Percentiles rank a stretch among this genome's conserved stretches.
Evolutionary conservation across 2,329 filamentous ascomycete genomes (phyloP).

Genomic region (Aureobasidium pullulans): DNA sequence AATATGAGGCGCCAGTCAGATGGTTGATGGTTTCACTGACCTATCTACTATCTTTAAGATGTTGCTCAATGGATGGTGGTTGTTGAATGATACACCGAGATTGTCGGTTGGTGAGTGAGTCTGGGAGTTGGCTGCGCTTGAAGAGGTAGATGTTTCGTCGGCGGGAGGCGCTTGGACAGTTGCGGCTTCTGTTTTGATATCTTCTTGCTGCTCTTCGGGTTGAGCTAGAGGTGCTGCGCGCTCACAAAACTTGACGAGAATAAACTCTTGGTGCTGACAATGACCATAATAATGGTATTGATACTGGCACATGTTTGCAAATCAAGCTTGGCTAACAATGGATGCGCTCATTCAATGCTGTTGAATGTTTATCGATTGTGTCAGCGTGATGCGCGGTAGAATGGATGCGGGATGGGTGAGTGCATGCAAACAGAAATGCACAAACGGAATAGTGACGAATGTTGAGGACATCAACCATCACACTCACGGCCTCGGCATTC

Average conservation of each 20-base stretch:
- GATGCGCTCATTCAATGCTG: not conserved
- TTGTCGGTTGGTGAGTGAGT: too few relatives aligned
- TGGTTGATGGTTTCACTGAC: not conserved
- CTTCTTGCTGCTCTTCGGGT: not conserved
- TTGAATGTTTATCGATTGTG: not conserved
- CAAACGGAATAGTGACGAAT: not conserved
- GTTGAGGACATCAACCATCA: not conserved
- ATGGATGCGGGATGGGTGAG: not conserved
- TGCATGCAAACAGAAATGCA: not conserved
- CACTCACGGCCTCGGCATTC: not conserved
- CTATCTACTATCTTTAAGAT: not conserved
- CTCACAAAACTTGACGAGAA: slow-evolving; percentile 23
- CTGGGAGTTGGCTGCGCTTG: not conserved
- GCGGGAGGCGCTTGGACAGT: slow-evolving; percentile 3
- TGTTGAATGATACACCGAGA: too few relatives aligned
- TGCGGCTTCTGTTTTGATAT: slow-evolving; percentile 4
- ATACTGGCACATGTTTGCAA: slow-evolving; percentile 26
- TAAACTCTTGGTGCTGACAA: slow-evolving; percentile 25
- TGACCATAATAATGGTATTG: slow-evolving; percentile 24
- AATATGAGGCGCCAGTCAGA: not conserved
- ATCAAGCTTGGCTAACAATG: not conserved
- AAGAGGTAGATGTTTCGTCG: not conserved
- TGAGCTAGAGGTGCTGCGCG: not conserved
- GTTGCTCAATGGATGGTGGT: not conserved
- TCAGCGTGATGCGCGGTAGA: not conserved